These are phyloP conservation scores for Coemansia sp. DNA, from an alignment of 192 early-diverging fungal species.

Conservation along the genomic window DNA sequence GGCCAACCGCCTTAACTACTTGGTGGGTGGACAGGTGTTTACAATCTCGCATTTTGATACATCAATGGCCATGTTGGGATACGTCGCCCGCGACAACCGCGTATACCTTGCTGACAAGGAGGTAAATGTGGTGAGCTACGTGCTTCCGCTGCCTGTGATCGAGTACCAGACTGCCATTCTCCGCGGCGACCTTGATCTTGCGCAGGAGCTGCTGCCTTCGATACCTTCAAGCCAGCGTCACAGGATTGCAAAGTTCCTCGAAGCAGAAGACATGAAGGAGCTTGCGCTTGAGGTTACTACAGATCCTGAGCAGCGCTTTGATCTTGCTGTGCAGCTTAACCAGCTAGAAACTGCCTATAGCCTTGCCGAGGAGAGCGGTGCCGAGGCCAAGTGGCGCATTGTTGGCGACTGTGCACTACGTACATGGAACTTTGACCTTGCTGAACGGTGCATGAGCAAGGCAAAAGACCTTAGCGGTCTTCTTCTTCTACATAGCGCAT, in stretches of 20 bases:
- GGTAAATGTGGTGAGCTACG: conserved; percentile 83
- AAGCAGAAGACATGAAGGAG: conserved; percentile 87
- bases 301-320: conserved; percentile 94
- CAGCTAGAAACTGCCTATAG: conserved; percentile 78
- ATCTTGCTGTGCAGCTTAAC: conserved; percentile 85
- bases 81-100: conserved; percentile 90
- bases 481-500: conserved; percentile 86
- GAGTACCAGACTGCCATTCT: conserved; percentile 98
- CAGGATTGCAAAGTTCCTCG: conserved; percentile 92
- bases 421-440: conserved; percentile 88
- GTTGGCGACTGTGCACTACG: conserved; percentile 87
- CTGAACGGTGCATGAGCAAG: conserved; percentile 83
- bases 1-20: conserved; percentile 89
- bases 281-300: conserved; percentile 92
- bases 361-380: conserved; percentile 82
- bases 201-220: conserved; percentile 76
- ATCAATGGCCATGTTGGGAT: conserved; percentile 90
- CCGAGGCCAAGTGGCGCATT: conserved; percentile 90
- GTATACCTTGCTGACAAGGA: conserved; percentile 95
- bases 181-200: conserved; percentile 86
- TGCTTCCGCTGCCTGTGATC: conserved; percentile 88
- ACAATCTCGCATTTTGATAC: conserved; percentile 96
- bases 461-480: conserved; percentile 90
- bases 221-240: conserved; percentile 86
- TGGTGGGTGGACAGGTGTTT: conserved; percentile 91